These are phyloP conservation scores for Graphiopsis chlorocephala DNA, from an alignment of 2,329 filamentous ascomycete genomes.

Conservation along the genomic window DNA sequence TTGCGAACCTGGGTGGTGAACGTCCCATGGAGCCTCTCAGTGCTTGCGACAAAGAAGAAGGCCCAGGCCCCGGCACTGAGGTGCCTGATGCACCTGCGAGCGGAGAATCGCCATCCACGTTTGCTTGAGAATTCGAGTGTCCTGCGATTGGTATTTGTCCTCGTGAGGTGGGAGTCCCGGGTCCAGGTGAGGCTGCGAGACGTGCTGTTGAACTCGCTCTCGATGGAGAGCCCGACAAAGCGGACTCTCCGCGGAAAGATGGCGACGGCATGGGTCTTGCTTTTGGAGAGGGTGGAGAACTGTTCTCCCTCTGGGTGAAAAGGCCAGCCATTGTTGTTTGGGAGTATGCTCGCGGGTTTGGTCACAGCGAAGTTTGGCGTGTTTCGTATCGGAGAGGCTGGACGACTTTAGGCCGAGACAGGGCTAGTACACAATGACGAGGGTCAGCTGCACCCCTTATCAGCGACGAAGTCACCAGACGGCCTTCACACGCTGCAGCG, in stretches of 20 bases:
- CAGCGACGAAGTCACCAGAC: slow-evolving; percentile 3
- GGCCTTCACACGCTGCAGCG: not conserved
- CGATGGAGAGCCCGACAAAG: slow-evolving; percentile 36
- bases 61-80: slow-evolving; percentile 70
- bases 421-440: slow-evolving; percentile 2
- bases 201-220: slow-evolving; percentile 43
- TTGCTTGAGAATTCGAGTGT: not conserved
- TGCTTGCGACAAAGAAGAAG: slow-evolving; percentile 86
- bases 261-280: slow-evolving; percentile 8
- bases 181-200: slow-evolving; percentile 28
- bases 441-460: slow-evolving; percentile 11
- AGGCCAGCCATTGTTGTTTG: slow-evolving; percentile 9
- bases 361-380: not conserved
- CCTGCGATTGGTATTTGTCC: slow-evolving; percentile 17
- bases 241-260: slow-evolving; percentile 14
- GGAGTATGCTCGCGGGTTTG: not conserved
- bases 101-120: slow-evolving; percentile 51
- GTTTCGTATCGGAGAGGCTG: not conserved
- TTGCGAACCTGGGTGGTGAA: slow-evolving; percentile 61
- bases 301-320: not conserved
- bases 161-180: slow-evolving; percentile 22
- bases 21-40: slow-evolving; percentile 70
- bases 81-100: slow-evolving; percentile 57
- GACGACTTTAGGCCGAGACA: slow-evolving; percentile 10
- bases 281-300: not conserved